Conservation (phyloP, 2,329 filamentous ascomycete genomes). For the Calycina marina region DNA sequence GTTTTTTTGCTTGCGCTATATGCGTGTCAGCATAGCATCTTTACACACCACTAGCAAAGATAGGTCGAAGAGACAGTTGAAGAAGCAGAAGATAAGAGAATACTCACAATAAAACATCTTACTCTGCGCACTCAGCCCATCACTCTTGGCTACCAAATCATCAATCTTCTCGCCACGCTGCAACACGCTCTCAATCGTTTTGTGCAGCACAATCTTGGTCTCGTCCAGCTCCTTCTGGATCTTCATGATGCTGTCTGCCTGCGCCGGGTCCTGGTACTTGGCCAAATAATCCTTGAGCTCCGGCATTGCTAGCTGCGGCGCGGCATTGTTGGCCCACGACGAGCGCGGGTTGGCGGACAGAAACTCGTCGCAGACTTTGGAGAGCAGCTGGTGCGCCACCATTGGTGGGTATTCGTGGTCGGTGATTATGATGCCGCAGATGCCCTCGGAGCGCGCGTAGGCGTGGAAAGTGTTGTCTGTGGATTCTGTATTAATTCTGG, state of each 20-base stretch:
- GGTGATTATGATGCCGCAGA: constrained; percentile 64
- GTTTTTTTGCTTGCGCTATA: constrained; percentile 56
- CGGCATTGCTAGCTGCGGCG: constrained; percentile 45
- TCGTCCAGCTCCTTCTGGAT: constrained; percentile 95
- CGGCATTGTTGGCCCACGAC: constrained; percentile 45
- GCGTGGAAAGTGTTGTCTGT: constrained; percentile 62
- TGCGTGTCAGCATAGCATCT: constrained; percentile 4
- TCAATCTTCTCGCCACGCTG: constrained; percentile 96
- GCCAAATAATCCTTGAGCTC: constrained; percentile 65
- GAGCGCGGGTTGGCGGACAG: constrained; percentile 58
- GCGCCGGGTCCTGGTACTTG: constrained; percentile 54
- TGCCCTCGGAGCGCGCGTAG: constrained; percentile 59
- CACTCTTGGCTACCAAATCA: constrained; percentile 82
- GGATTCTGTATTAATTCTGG: no score
- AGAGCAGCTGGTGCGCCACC: constrained; percentile 74
- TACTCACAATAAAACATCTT: constrained; percentile 90
- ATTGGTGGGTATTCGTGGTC: constrained; percentile 62
- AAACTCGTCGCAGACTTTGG: constrained; percentile 82
- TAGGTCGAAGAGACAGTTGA: no score
- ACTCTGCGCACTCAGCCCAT: constrained; percentile 77
- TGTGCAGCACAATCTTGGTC: constrained; percentile 93
- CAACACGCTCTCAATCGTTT: constrained; percentile 81
- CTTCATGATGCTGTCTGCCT: constrained; percentile 86
- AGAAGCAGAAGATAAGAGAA: no score
- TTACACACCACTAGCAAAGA: neutral